Evolutionary conservation across 441 rosid genomes (phyloP), one percentile per base, ranked within the genome.

Genomic region (Croton laevigatus): DNA sequence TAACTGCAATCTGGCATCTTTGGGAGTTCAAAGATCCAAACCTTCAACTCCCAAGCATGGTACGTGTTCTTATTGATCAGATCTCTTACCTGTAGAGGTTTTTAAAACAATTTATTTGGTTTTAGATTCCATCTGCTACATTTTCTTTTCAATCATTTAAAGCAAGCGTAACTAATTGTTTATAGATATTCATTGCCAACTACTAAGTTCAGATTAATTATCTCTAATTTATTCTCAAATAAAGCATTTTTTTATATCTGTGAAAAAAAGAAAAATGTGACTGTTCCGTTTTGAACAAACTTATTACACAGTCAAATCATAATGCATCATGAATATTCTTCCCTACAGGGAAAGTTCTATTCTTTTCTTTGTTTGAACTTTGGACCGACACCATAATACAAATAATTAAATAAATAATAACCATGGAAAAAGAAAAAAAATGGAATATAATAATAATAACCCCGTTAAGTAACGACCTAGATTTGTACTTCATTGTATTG

Each of bases 21-120:
- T 94, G 74, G 98, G 98, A 75, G 86, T 86, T 73, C 98, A 94
- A 75, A 91, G 95, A 91, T 90, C 95, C 73, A 90, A 89, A 78
- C 97, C 98, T 70, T 88, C 98, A 64, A 89, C 96, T 59, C 97
- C 95, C 11, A 80, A 89, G 74, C 93, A 87, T 66, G 97, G 93
- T 89, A 82, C 8, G 5, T 38, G 3, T 16, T 32, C 5, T 32
- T 13, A 40, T 40, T 2, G 44, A 40, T 40, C 44, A 9, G 44
- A 40, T 40, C 44, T 40, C 6, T 4, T 40, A 40, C 8, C 44
- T 6, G 44, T 8, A 4, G 10, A 40, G 10, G 10, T 40, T 9
- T 40, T 40, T 40, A 40, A 27, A 27, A 13, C 55, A 51, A 51
- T n/a, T 19, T 8, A 6, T 51, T 51, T n/a, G 20, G n/a, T 51